Percentiles rank a stretch among this genome's conserved stretches.
Evolutionary conservation across 2,329 filamentous ascomycete genomes (phyloP).

Genomic region (Colletotrichum neosansevieriae): DNA sequence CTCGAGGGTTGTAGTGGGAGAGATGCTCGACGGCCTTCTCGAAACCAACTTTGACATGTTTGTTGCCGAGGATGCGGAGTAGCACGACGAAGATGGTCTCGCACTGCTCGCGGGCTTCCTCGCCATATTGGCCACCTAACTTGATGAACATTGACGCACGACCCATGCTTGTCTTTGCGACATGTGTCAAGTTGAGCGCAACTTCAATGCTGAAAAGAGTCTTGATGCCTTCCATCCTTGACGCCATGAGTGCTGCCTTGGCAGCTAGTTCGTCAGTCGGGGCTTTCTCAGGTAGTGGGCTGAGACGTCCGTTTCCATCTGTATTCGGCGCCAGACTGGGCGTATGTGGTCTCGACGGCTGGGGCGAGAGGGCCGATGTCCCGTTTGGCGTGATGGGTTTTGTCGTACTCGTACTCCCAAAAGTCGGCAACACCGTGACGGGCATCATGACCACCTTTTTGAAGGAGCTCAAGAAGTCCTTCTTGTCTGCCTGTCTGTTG

Average conservation of each 20-base stretch:
- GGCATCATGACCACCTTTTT: constrained; percentile 99
- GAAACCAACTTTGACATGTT: constrained; percentile 93
- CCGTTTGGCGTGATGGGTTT: constrained; percentile 46
- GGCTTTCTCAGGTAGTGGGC: constrained; percentile 69
- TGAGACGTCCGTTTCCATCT: constrained; percentile 56
- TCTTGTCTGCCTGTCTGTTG: constrained; percentile 94
- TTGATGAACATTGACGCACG: constrained; percentile 85
- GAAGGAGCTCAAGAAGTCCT: constrained; percentile 95
- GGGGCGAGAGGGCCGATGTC: constrained; percentile 50
- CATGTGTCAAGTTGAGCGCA: constrained; percentile 88
- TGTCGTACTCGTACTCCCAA: constrained; percentile 51
- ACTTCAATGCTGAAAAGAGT: constrained; percentile 97
- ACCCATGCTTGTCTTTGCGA: constrained; percentile 88
- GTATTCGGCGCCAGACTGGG: constrained; percentile 54
- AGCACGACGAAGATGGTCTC: constrained; percentile 88
- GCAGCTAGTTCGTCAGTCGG: constrained; percentile 93
- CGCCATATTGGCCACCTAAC: constrained; percentile 83
- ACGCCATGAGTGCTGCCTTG: constrained; percentile 98
- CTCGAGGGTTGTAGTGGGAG: constrained; percentile 89
- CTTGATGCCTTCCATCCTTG: constrained; percentile 91
- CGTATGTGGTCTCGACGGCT: constrained; percentile 62
- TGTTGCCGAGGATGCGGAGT: constrained; percentile 84
- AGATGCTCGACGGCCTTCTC: constrained; percentile 93
- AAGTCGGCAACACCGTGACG: constrained; percentile 85
- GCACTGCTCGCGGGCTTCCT: constrained; percentile 89